These are phyloP conservation scores for Balakata baccata DNA, from an alignment of 345 rosid genomes.

Conservation along the genomic window DNA sequence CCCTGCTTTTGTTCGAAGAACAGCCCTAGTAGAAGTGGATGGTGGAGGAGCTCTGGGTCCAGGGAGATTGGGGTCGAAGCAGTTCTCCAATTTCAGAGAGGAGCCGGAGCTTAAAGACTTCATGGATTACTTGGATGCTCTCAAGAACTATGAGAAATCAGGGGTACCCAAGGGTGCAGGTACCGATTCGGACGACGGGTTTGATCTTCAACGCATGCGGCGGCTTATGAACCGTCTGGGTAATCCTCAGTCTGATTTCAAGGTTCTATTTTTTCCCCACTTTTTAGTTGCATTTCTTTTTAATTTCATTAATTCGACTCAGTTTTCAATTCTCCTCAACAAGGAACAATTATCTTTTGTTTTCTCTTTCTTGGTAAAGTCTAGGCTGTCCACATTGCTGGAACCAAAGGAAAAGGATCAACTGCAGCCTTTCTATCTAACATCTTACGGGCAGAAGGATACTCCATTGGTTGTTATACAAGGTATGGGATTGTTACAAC, in stretches of 20 bases:
- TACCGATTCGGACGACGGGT: constrained; percentile 76
- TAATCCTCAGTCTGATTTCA: constrained; percentile 68
- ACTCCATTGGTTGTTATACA: constrained; percentile 78
- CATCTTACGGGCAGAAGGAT: constrained; percentile 69
- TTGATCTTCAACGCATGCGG: constrained; percentile 78
- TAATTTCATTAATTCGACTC: too few species aligned
- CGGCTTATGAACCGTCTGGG: constrained; percentile 70
- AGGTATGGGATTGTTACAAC: constrained; percentile 39
- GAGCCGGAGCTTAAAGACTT: constrained; percentile 59
- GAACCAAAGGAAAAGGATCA: constrained; percentile 95
- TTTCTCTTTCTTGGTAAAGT: not conserved
- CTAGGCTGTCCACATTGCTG: constrained; percentile 81
- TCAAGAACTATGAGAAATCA: constrained; percentile 77
- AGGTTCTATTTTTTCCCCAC: constrained; percentile 40
- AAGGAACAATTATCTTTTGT: not conserved
- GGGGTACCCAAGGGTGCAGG: constrained; percentile 88
- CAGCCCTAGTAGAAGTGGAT: not conserved
- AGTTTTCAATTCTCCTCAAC: not conserved
- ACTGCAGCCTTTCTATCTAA: constrained; percentile 81
- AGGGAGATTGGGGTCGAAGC: constrained; percentile 2
- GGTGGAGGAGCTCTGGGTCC: not conserved
- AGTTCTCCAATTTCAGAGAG: constrained; percentile 27
- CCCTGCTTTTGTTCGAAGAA: not conserved
- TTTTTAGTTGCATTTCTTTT: not conserved
- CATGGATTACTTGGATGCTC: constrained; percentile 61